These are phyloP conservation scores for Backusella circina DNA, from an alignment of 192 early-diverging fungal genomes.

Conservation along the genomic window DNA sequence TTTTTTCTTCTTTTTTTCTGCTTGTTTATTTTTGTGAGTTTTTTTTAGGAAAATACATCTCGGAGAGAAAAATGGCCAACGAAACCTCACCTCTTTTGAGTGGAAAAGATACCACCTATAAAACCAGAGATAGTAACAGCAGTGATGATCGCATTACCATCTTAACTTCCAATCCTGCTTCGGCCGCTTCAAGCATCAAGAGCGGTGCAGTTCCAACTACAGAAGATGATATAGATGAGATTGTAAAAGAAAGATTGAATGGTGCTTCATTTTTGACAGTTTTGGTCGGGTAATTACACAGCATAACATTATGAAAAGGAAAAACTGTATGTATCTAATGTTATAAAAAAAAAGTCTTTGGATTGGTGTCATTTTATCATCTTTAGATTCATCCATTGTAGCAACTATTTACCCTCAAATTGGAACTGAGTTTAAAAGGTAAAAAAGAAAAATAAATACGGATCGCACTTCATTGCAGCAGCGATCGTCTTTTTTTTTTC, in stretches of 20 bases:
- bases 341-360: conserved; percentile 27
- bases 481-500: no score
- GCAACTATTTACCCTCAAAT: conserved; percentile 34
- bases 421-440: conserved; percentile 38
- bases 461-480: no score
- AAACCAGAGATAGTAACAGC: neutral
- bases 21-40: neutral
- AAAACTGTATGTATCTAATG: no score
- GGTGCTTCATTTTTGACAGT: conserved; percentile 13
- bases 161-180: neutral
- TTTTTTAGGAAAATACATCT: neutral
- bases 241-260: conserved; percentile 9
- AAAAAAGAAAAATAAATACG: neutral
- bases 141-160: neutral
- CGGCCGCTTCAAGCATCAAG: neutral
- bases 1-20: neutral
- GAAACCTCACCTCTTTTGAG: conserved; percentile 13
- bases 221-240: neutral
- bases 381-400: conserved; percentile 37
- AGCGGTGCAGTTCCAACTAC: neutral
- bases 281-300: conserved; percentile 19
- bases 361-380: conserved; percentile 23
- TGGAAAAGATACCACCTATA: neutral
- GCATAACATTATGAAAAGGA: no score
- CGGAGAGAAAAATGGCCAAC: conserved; percentile 2